Conservation (phyloP, 1,284 basidiomycete genomes). For the Ustilago cynodontis region DNA sequence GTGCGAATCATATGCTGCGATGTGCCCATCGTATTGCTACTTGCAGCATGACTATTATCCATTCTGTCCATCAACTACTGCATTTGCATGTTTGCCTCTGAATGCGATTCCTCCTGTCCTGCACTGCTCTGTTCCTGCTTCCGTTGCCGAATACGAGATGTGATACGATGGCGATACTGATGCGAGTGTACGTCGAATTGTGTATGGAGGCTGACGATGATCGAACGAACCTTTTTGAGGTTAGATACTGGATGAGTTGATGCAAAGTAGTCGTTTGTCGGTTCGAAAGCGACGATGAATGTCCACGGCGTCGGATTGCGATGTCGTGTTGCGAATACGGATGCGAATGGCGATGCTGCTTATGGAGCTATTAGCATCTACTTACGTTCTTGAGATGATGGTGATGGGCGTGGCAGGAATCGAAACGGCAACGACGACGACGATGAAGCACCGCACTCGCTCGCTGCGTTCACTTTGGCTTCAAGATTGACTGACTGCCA, state of each 20-base stretch:
- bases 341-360: conserved; percentile 19
- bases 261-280: not conserved
- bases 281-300: not conserved
- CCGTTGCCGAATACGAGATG: not conserved
- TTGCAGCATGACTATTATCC: not conserved
- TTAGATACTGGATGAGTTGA: not conserved
- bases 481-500: not conserved
- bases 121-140: not conserved
- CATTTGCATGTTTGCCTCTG: not conserved
- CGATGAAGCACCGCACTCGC: conserved; percentile 11
- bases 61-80: not conserved
- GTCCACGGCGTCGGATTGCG: not conserved
- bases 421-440: conserved; percentile 19
- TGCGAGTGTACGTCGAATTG: not conserved
- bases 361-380: conserved; percentile 21
- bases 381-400: conserved; percentile 57
- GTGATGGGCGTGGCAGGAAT: conserved; percentile 49
- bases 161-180: not conserved
- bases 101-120: not conserved
- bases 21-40: not conserved
- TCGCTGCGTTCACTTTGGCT: not conserved
- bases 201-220: not conserved
- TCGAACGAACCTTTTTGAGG: conserved; percentile 18
- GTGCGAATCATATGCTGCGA: too few relatives aligned
- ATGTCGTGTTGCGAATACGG: conserved; percentile 9